phyloP scores from a whole-genome alignment of 345 rosid species.

The Pistacia atlantica region DNA sequence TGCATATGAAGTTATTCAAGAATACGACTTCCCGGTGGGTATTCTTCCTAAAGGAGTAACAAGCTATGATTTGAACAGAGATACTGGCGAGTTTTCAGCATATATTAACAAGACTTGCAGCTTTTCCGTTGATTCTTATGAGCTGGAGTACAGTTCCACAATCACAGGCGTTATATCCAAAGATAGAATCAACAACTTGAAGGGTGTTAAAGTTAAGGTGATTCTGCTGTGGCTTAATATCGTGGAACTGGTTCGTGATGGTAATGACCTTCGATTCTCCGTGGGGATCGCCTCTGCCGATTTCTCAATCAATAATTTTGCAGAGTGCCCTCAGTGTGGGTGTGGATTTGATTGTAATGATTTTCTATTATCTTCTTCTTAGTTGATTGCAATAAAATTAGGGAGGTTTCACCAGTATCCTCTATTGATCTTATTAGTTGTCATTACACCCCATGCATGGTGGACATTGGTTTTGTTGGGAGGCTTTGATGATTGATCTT shows the following conservation, averaged over 20 bases:
- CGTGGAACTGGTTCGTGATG: constrained; percentile 43
- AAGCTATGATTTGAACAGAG: constrained; percentile 47
- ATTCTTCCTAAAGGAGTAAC: constrained; percentile 66
- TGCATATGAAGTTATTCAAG: constrained; percentile 53
- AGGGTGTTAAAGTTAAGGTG: constrained; percentile 59
- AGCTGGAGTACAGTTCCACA: constrained; percentile 53
- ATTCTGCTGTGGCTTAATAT: constrained; percentile 61
- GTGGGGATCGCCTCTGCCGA: constrained; percentile 66
- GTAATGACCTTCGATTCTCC: constrained; percentile 51
- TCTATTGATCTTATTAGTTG: too few species aligned
- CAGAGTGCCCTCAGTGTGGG: constrained; percentile 46
- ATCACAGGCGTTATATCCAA: constrained; percentile 51
- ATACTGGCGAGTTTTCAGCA: constrained; percentile 60
- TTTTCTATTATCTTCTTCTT: constrained; percentile 20
- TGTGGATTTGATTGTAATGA: constrained; percentile 48
- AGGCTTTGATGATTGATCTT: too few species aligned
- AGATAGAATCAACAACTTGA: constrained; percentile 40
- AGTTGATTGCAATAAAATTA: neutral
- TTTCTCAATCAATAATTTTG: constrained; percentile 48
- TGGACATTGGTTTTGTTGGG: too few species aligned
- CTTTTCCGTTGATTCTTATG: constrained; percentile 52
- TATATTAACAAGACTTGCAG: constrained; percentile 45
- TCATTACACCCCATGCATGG: too few species aligned
- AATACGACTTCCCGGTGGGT: constrained; percentile 57
- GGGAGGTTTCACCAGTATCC: neutral